Evolutionary conservation across 2,329 filamentous ascomycete genomes (phyloP).

Genomic region (Colletotrichum sojae): DNA sequence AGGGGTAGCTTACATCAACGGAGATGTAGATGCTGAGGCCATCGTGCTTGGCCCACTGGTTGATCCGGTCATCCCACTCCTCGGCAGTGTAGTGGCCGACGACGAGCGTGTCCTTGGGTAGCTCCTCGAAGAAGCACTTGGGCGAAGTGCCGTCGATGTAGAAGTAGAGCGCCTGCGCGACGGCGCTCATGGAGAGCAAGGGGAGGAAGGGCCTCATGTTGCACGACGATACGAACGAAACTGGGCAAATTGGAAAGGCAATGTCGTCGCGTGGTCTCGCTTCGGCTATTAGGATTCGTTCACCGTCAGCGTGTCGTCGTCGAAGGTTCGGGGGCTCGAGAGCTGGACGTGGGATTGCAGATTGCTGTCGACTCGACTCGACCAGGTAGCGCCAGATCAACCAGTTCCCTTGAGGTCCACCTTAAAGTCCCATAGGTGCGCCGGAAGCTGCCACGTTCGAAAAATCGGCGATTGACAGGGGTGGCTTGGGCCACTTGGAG

Average conservation of each 20-base stretch:
- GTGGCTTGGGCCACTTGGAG: constrained; percentile 30
- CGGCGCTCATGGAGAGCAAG: constrained; percentile 74
- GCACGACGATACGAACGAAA: constrained; percentile 23
- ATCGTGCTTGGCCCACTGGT: constrained; percentile 79
- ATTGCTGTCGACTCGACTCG: constrained; percentile 33
- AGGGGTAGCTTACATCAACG: constrained; percentile 76
- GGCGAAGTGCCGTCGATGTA: constrained; percentile 88
- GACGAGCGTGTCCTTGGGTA: constrained; percentile 96
- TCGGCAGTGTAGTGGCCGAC: constrained; percentile 93
- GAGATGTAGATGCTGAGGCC: constrained; percentile 89
- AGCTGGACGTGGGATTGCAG: constrained; percentile 21
- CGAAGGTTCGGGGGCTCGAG: constrained; percentile 20
- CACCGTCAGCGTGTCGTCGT: constrained; percentile 16
- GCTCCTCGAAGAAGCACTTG: constrained; percentile 98
- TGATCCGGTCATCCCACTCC: constrained; percentile 81
- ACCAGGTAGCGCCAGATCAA: constrained; percentile 39
- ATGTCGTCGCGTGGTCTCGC: background rate
- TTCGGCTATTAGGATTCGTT: background rate
- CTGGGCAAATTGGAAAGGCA: background rate
- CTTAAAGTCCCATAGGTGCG: constrained; percentile 38
- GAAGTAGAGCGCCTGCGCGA: constrained; percentile 91
- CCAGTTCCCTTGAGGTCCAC: constrained; percentile 36
- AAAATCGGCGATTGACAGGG: constrained; percentile 52
- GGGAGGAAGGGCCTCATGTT: constrained; percentile 74
- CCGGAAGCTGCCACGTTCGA: constrained; percentile 69